Evolutionary conservation across 257 asterid genomes (phyloP), one percentile per base, ranked within the genome.

Genomic region (Gardenia jasminoides): DNA sequence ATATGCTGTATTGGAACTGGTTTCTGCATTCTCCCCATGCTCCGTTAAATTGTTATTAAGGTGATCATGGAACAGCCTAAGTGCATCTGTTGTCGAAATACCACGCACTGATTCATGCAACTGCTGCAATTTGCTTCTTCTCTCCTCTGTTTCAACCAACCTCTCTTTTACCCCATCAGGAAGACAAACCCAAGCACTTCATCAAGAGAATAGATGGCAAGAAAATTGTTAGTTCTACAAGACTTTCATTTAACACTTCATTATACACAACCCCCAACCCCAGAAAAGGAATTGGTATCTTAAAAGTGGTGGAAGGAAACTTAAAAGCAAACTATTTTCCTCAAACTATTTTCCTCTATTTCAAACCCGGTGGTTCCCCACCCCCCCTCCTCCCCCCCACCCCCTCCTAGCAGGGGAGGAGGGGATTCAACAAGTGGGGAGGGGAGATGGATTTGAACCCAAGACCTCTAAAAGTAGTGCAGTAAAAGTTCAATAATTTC

Each of bases 121-220:
- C 31, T n/a, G 61, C 71, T 78, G 85, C 56, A 89, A 82, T 78
- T 86, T 83, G 44, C 76, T 82, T 86, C 94, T 88, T 52, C 85
- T 84, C 82, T 88, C 97, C 85, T 90, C 92, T 28, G 83, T 83
- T 83, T 86, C 92, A 24, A 90, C 89, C 90, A 93, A 61, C 80
- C 86, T 90, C 80, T 82, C 89, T 87, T 79, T 88, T 68, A 91
- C 71, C 44, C 76, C 92, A 52, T 58, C 74, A 13, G 96, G 94
- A 68, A 95, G 92, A 83, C 86, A 79, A 71, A 88, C 91, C 83
- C 91, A 76, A 50, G 90, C 92, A 81, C 99, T 92, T 36, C 59
- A 62, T 70, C 67, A 77, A 39, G 68, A 83, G 70, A 77, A 39
- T 59, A 83, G 70, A 70, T 71, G 17, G 41, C 73, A 79, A 77